A percentile compares a stretch with the other conserved stretches of the same genome.
Evolutionary conservation across 2,329 filamentous ascomycete genomes (phyloP).

Genomic region (Cladosporium austrohemisphaericum): DNA sequence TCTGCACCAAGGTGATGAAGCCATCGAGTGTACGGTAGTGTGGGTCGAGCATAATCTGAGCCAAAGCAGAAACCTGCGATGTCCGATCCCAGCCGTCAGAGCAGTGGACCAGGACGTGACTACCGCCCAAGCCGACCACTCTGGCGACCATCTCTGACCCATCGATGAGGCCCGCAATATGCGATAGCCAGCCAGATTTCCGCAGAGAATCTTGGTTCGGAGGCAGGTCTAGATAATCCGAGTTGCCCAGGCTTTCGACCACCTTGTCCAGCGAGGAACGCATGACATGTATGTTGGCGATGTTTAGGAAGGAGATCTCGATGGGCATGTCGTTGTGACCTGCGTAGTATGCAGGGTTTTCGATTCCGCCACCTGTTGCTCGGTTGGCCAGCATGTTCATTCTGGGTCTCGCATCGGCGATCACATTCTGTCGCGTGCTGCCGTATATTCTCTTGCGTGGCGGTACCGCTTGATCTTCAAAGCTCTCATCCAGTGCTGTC

Average conservation of each 20-base stretch:
- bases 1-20: constrained; percentile 91
- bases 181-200: constrained; percentile 86
- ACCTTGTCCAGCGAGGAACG: constrained; percentile 83
- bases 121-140: constrained; percentile 86
- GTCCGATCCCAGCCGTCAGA: constrained; percentile 98
- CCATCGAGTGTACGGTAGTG: constrained; percentile 93
- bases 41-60: constrained; percentile 90
- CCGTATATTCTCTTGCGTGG: constrained; percentile 62
- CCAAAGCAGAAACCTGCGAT: constrained; percentile 84
- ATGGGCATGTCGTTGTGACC: constrained; percentile 60
- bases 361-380: constrained; percentile 84
- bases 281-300: constrained; percentile 99
- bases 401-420: constrained; percentile 90
- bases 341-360: constrained; percentile 97
- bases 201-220: constrained; percentile 76
- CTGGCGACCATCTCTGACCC: constrained; percentile 80
- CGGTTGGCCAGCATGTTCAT: constrained; percentile 96
- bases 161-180: constrained; percentile 79
- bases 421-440: constrained; percentile 87
- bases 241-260: constrained; percentile 85
- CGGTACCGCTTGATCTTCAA: constrained; percentile 12
- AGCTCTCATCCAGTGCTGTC: constrained; percentile 19
- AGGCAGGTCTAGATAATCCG: constrained; percentile 77
- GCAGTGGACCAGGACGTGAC: constrained; percentile 93
- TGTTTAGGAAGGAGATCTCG: constrained; percentile 81